Evolutionary conservation across 2,329 filamentous ascomycete species (phyloP).

Genomic region (Xylaria sp.): DNA sequence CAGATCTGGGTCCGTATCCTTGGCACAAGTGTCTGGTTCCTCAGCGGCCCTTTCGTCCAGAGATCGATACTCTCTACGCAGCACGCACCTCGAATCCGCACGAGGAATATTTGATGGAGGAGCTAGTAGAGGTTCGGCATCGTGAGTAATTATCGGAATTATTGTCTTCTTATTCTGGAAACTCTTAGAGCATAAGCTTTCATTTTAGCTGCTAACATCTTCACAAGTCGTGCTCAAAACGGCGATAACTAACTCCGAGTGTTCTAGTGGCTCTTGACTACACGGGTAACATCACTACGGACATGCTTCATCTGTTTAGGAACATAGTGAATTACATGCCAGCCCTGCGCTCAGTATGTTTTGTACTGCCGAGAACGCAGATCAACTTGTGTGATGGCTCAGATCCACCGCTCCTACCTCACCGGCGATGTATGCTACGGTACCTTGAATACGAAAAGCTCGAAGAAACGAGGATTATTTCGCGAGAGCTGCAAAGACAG

Average conservation of each 20-base stretch:
- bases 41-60: conserved; percentile 32
- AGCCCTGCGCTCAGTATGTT: conserved; percentile 6
- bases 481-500: not conserved
- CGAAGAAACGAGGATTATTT: not conserved
- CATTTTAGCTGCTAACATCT: not conserved
- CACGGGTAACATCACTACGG: not conserved
- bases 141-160: not conserved
- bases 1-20: not conserved
- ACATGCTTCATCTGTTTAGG: not conserved
- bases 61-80: conserved; percentile 36
- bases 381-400: not conserved
- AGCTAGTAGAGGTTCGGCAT: conserved; percentile 5
- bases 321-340: not conserved
- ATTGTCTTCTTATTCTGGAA: not conserved
- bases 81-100: not conserved
- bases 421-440: conserved; percentile 10
- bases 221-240: too few species aligned
- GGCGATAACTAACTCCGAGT: not conserved
- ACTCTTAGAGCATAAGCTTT: not conserved
- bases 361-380: not conserved
- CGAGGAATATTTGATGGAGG: not conserved
- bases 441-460: not conserved
- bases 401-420: not conserved
- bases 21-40: conserved; percentile 26
- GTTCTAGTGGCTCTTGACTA: conserved; percentile 12